Evolutionary conservation across 495 filamentous ascomycete genomes (phyloP), one percentile per base, ranked within the genome.

Genomic region (Aspergillus incahuasiensis): DNA sequence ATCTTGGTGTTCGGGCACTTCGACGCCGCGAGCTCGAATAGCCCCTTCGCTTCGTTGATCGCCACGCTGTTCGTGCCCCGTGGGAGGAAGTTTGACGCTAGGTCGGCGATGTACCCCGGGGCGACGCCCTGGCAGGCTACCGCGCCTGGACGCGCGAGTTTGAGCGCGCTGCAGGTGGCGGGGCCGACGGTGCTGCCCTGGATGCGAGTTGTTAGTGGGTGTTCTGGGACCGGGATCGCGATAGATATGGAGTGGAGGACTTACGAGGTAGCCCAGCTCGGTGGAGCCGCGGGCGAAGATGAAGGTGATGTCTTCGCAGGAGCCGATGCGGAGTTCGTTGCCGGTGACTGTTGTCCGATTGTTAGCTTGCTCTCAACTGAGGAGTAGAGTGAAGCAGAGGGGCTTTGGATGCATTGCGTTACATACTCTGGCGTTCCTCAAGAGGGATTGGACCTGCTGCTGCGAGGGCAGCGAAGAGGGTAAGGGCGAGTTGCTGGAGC

Each of bases 1-100:
- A 86, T 74, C 58, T 81, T 74, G 16, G 80, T 81, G 46, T 73
- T 72, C 0, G 82, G 81, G 56, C 82, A 86, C 40, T 69, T 61
- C 25, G 54, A 58, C 9, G 71, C 64, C 0, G 74, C 73, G 16
- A 70, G 63, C n/a, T 70, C 58, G 24, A 68, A 68, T 18, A 72
- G 60, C 16, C 51, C 51, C 18, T 65, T 68, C 24, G 67, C 68
- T 30, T 71, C 72, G 44, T 72, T 66, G 16, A 79, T 75, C 25
- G 74, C 70, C 9, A 46, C 61, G 15, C 54, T 57, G 50, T 57
- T 61, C 5, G 66, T 63, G 48, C 70, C 68, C 20, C 59, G 35
- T 12, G 64, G 49, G 13, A 70, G 64, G 20, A 54, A 49, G 40
- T 70, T 70, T 13, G 59, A 51, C 5, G 40, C 46, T n/a, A 70